A percentile compares a stretch with the other conserved stretches of the same genome.
phyloP scores from a whole-genome alignment of 352 stramenopile species.

The Pythium brachiatum region DNA sequence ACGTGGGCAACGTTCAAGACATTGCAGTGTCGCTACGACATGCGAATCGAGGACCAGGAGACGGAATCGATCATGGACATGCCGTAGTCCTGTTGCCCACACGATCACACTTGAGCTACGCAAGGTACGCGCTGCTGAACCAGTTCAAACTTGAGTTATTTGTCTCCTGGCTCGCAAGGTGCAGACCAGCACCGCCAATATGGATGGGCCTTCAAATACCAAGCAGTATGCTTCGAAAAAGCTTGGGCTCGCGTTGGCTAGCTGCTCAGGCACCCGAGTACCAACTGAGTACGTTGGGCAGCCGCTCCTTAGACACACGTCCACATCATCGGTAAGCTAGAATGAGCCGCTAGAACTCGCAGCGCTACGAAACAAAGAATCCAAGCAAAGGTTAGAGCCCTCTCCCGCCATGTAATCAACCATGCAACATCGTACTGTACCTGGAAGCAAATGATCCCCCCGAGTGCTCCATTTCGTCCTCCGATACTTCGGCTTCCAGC shows the following conservation, averaged over 20 bases:
- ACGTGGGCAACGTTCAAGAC: background rate
- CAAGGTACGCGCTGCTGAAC: too few species aligned
- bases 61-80: background rate
- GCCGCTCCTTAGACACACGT: too few species aligned
- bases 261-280: too few species aligned
- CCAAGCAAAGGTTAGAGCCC: background rate
- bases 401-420: background rate
- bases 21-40: background rate
- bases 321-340: constrained; percentile 19
- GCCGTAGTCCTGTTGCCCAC: background rate
- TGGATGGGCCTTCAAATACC: too few species aligned
- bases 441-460: constrained; percentile 66
- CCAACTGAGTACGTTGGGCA: too few species aligned
- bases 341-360: constrained; percentile 59
- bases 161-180: too few species aligned
- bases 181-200: too few species aligned
- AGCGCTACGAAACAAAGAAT: constrained; percentile 25
- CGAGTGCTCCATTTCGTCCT: constrained; percentile 58
- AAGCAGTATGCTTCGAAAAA: too few species aligned
- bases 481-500: constrained; percentile 27
- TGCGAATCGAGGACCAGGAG: background rate
- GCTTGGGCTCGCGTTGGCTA: too few species aligned
- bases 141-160: too few species aligned
- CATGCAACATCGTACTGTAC: constrained; percentile 40
- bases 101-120: too few species aligned